Base-by-base conservation (phyloP, 805 yeast species). In the Monosporozyma yasuniensis region DNA sequence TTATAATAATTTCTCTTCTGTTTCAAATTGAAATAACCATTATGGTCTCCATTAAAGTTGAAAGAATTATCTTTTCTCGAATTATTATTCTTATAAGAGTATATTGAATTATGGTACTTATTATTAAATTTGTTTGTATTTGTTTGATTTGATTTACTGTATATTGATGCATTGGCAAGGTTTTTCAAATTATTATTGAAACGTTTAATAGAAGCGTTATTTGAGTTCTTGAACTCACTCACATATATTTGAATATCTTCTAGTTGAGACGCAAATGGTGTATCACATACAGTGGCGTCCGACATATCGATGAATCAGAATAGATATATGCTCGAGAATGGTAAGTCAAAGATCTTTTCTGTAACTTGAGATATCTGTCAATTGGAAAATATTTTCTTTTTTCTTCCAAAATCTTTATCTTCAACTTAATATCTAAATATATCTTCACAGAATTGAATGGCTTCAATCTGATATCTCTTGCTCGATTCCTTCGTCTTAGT, bases 211-310 rank as follows among this genome's bases (percentile, higher is more conserved):
- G 22, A 9, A 11, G 16, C 18, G 14, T 18, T 16, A 22, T 35
- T 16, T 39, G 59, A 42, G 19, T 53, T 58, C 39, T 59, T 57
- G 47, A 61, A 63, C 42, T 64, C 63, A 23, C 51, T 23, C 25
- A 65, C 43, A 47, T 63, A 63, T 43, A 57, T 61, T 23, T 66
- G 65, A 56, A 67, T 60, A 50, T 67, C 70, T 47, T 67, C 71
- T 22, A 57, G 45, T 50, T 67, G 71, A 19, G 68, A 64, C 19
- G 64, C 54, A 54, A 64, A 67, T 28, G 71, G 64, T 35, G 22
- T 35, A 16, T 16, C 10, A 35, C 14, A 2, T 18, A 11, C 18
- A 35, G 7, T 35, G 4, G 4, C 18, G 5, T 18, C 22, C 3
- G 39, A 7, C 39, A 35, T 35, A 14, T 4, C 27, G 27, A 25